These are phyloP conservation scores for Sporothrix phasma DNA, from an alignment of 2,329 filamentous ascomycete species.

Conservation along the genomic window DNA sequence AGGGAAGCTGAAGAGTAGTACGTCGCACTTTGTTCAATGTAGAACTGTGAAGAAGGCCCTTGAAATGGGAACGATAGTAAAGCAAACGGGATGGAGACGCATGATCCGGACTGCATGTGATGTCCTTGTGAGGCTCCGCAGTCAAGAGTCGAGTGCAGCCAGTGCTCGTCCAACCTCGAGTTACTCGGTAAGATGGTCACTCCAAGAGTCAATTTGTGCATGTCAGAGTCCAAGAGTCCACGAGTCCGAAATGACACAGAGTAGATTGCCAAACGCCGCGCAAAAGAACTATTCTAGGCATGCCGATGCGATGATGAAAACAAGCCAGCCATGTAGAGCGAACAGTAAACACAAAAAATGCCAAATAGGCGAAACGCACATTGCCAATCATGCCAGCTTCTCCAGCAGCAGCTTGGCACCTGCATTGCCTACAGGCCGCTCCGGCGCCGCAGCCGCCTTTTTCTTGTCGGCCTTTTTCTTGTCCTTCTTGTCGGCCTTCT, in stretches of 20 bases:
- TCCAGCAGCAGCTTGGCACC: slow-evolving; percentile 52
- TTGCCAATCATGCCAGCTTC: slow-evolving; percentile 33
- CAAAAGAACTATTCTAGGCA: slow-evolving; percentile 1
- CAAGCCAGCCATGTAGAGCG: not conserved
- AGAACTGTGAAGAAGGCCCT: no score
- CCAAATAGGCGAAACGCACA: not conserved
- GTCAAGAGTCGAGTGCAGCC: no score
- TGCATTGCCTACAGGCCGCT: slow-evolving; percentile 45
- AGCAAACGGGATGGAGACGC: no score
- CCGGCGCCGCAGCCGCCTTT: slow-evolving; percentile 20
- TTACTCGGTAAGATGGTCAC: no score
- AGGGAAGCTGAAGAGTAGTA: not conserved
- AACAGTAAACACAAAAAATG: not conserved
- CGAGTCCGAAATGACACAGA: not conserved
- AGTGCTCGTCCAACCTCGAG: not conserved
- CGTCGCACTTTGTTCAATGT: no score
- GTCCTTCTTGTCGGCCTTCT: slow-evolving; percentile 36
- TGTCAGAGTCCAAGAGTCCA: no score
- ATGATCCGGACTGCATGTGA: no score
- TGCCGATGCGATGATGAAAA: not conserved
- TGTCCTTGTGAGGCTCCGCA: no score
- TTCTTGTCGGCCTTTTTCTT: slow-evolving; percentile 26
- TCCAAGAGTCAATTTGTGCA: no score
- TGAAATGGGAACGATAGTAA: no score
- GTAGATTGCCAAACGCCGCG: slow-evolving; percentile 5